A percentile compares a stretch with the other conserved stretches of the same genome.
Conservation (phyloP, 805 yeast species). For the Teunomyces lycoperdinae region DNA sequence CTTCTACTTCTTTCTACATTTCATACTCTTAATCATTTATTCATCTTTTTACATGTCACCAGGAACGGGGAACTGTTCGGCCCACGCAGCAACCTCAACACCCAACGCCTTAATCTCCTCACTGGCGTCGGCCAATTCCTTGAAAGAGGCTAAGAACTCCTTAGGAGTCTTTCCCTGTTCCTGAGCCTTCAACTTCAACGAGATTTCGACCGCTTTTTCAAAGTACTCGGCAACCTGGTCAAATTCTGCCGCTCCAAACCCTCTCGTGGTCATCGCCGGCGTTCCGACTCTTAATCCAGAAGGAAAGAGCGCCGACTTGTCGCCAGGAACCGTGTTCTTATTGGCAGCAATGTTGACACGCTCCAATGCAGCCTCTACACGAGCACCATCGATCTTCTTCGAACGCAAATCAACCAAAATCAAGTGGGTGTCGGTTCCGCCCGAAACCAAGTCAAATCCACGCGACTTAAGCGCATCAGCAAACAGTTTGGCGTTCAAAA, state of each 20-base stretch:
- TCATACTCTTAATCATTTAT: too few species aligned
- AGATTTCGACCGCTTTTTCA: slow-evolving; percentile 69
- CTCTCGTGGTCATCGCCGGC: slow-evolving; percentile 98
- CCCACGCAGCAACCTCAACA: slow-evolving; percentile 71
- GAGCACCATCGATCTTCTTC: slow-evolving; percentile 17
- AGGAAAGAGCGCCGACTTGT: slow-evolving; percentile 93
- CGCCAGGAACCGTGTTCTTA: slow-evolving; percentile 98
- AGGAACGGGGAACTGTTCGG: slow-evolving; percentile 78
- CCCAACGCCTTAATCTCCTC: slow-evolving; percentile 59
- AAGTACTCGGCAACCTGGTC: slow-evolving; percentile 74
- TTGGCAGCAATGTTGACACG: slow-evolving; percentile 91
- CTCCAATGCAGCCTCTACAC: slow-evolving; percentile 72
- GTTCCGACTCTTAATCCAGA: slow-evolving; percentile 98
- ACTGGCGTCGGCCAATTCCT: slow-evolving; percentile 62
- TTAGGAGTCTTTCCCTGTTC: slow-evolving; percentile 58
- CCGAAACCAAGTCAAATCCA: slow-evolving; percentile 82
- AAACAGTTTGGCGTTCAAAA: slow-evolving; percentile 82
- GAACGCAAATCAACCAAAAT: slow-evolving; percentile 80
- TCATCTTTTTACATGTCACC: slow-evolving; percentile 50
- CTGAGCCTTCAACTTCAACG: slow-evolving; percentile 57
- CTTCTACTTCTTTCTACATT: not conserved
- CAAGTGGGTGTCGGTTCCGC: slow-evolving; percentile 97
- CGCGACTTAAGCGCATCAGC: slow-evolving; percentile 68
- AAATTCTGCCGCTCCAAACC: slow-evolving; percentile 86
- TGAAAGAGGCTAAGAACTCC: slow-evolving; percentile 66